A percentile compares a stretch with the other conserved stretches of the same genome.
phyloP scores from a whole-genome alignment of 208 protist genomes.

The Wallacemonas sp. region DNA sequence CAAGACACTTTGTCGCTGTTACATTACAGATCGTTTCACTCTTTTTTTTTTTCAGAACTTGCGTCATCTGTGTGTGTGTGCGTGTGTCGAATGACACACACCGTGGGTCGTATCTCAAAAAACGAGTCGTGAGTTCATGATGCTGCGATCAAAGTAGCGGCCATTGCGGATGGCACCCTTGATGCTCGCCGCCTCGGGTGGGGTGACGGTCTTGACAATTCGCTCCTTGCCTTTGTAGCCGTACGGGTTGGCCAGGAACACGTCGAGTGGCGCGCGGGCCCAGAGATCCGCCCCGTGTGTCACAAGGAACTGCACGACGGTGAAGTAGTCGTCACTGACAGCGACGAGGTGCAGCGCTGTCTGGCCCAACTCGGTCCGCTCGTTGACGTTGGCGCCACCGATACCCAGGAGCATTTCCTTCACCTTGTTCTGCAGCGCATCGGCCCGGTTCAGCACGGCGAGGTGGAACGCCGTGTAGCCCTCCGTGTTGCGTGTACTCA shows the following conservation, averaged over 20 bases:
- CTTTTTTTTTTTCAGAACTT: too few species aligned
- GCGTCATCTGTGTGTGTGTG: too few species aligned
- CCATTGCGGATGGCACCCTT: conserved; percentile 10
- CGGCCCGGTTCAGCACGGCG: conserved; percentile 32
- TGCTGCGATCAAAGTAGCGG: conserved; percentile 16
- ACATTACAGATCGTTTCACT: too few species aligned
- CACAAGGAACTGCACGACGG: conserved; percentile 30
- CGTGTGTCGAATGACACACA: too few species aligned
- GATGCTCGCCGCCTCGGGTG: conserved; percentile 7
- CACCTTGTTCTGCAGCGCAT: conserved; percentile 20
- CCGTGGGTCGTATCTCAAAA: neutral
- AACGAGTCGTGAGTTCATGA: conserved; percentile 9
- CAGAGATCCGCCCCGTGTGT: conserved; percentile 27
- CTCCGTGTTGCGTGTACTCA: conserved; percentile 16
- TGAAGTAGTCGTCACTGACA: conserved; percentile 24
- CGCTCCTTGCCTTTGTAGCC: conserved; percentile 8
- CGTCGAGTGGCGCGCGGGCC: neutral
- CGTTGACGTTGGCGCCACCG: conserved; percentile 33
- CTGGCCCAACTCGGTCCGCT: conserved; percentile 29
- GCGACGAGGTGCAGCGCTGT: conserved; percentile 49
- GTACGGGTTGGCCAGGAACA: conserved; percentile 9
- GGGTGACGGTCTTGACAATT: conserved; percentile 6
- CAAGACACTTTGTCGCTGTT: too few species aligned
- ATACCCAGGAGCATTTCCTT: conserved; percentile 39
- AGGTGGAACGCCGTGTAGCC: conserved; percentile 52